Evolutionary conservation across 805 yeast genomes (phyloP).

Genomic region (Kuraishia borneana): DNA sequence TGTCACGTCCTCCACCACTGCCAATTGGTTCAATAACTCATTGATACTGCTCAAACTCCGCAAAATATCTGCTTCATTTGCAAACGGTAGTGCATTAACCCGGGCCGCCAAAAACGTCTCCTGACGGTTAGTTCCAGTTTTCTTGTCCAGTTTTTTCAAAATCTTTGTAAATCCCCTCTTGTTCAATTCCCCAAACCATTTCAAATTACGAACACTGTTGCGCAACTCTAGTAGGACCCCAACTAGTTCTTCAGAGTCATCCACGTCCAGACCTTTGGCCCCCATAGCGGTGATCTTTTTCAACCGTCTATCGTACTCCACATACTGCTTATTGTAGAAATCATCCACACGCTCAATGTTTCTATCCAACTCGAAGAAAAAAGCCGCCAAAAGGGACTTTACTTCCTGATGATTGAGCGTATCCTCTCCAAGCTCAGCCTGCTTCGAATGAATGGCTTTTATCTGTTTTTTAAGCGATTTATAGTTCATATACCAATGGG

Average conservation of each 20-base stretch:
- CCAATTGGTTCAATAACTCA: constrained; percentile 37
- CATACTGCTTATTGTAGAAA: constrained; percentile 61
- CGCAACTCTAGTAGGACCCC: constrained; percentile 68
- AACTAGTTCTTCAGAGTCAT: constrained; percentile 52
- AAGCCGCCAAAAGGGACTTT: constrained; percentile 41
- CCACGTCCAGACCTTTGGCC: constrained; percentile 24
- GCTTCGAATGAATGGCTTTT: constrained; percentile 43
- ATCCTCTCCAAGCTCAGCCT: constrained; percentile 21
- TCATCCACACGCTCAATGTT: constrained; percentile 74
- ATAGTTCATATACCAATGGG: constrained; percentile 71
- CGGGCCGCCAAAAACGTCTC: constrained; percentile 51
- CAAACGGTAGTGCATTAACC: constrained; percentile 65
- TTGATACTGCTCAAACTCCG: constrained; percentile 42
- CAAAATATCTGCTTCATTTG: constrained; percentile 54
- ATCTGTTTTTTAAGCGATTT: constrained; percentile 74
- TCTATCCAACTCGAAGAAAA: constrained; percentile 69
- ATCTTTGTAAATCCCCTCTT: constrained; percentile 85
- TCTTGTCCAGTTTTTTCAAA: constrained; percentile 83
- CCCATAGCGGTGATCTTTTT: constrained; percentile 28
- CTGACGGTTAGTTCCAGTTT: constrained; percentile 50
- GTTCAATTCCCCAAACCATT: constrained; percentile 91
- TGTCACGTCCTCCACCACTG: constrained; percentile 23
- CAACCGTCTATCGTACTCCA: constrained; percentile 67
- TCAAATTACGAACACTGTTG: constrained; percentile 66
- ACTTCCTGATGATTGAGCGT: constrained; percentile 29